Conservation (phyloP, 129 eudicot species). For the Flaveria ramosissima region DNA sequence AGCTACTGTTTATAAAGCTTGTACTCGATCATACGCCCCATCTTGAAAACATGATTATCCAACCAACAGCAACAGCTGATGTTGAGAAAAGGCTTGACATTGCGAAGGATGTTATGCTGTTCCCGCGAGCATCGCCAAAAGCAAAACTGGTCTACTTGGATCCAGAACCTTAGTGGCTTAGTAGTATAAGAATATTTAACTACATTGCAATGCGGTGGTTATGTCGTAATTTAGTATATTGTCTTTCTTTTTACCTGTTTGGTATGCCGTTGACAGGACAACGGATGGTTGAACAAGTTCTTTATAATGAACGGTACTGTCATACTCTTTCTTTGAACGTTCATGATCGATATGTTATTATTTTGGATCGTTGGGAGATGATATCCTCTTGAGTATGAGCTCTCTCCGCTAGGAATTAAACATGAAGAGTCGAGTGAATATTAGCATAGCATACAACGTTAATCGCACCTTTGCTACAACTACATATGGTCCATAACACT, state of each 20-base stretch:
- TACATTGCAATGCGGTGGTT: neutral
- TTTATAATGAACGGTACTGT: no score
- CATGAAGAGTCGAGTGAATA: no score
- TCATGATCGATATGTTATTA: neutral
- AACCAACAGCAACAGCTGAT: neutral
- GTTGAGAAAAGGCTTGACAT: neutral
- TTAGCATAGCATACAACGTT: no score
- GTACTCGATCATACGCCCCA: slow-evolving; percentile 26
- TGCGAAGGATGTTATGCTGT: slow-evolving; percentile 25
- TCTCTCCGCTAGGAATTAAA: no score
- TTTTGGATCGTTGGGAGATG: neutral
- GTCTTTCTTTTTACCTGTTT: neutral
- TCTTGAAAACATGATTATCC: slow-evolving; percentile 19
- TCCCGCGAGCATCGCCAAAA: slow-evolving; percentile 31
- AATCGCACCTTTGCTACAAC: no score
- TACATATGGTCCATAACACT: no score
- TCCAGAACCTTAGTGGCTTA: neutral
- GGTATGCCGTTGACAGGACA: neutral
- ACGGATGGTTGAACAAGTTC: neutral
- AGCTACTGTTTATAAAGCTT: slow-evolving; percentile 24
- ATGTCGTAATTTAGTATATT: neutral
- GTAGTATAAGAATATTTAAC: neutral
- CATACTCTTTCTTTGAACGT: no score
- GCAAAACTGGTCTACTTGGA: slow-evolving; percentile 29
- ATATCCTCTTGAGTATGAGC: neutral